A percentile compares a stretch with the other conserved stretches of the same genome.
Conservation (phyloP, 768 basidiomycete species). For the Collybia mongolica region DNA sequence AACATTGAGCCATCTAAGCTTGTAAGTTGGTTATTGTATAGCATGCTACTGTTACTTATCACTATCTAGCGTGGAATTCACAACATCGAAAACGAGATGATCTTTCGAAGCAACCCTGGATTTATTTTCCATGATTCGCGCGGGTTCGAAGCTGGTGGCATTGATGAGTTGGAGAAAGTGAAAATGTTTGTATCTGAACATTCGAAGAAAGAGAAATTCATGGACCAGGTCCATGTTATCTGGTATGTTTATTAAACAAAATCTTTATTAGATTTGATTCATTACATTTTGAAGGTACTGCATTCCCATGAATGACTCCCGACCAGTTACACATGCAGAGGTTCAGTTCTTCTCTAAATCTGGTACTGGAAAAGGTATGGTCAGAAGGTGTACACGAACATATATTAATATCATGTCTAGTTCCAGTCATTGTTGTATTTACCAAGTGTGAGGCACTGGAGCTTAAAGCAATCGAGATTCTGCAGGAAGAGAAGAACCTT, state of each 20-base stretch:
- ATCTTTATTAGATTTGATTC: neutral
- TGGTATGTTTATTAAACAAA: conserved; percentile 24
- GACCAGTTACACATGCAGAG: conserved; percentile 27
- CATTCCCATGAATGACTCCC: conserved; percentile 23
- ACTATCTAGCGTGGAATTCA: conserved; percentile 28
- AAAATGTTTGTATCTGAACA: conserved; percentile 27
- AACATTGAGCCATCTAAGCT: neutral
- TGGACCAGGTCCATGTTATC: conserved; percentile 34
- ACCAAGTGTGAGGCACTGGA: no score
- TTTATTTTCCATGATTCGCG: conserved; percentile 44
- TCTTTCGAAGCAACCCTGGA: no score
- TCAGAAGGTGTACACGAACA: neutral
- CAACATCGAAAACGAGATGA: conserved; percentile 26
- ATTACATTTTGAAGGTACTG: conserved; percentile 33
- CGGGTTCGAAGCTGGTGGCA: conserved; percentile 36
- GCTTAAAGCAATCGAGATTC: no score
- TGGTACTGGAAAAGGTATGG: conserved; percentile 20
- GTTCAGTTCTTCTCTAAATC: conserved; percentile 26
- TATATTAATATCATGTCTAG: conserved; percentile 15
- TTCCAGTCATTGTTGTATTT: conserved; percentile 36
- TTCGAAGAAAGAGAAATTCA: conserved; percentile 10
- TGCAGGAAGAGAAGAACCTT: no score
- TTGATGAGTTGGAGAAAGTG: conserved; percentile 24
- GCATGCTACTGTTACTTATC: no score
- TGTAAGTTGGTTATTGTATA: no score